These are phyloP conservation scores for Actinomucor elegans DNA, from an alignment of 371 early-diverging fungal genomes.

Conservation along the genomic window DNA sequence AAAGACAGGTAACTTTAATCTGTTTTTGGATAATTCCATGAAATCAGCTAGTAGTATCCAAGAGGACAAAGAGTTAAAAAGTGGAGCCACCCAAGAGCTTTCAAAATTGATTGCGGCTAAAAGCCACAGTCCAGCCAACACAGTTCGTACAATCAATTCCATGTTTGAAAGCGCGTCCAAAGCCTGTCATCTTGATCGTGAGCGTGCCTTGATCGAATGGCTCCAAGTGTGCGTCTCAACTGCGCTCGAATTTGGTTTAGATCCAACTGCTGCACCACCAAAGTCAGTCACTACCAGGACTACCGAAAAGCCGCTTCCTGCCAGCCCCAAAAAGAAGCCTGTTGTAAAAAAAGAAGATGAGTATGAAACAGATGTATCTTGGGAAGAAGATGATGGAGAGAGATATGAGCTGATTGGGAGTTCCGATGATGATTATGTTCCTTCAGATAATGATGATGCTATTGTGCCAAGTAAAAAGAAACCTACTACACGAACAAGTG, in stretches of 20 bases:
- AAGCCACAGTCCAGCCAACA: conserved; percentile 35
- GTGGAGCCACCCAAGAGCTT: conserved; percentile 21
- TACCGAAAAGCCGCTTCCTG: conserved; percentile 9
- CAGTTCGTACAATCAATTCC: conserved; percentile 23
- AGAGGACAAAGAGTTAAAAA: conserved; percentile 15
- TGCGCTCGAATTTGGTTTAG: conserved; percentile 28
- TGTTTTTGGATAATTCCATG: conserved; percentile 29
- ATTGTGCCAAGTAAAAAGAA: conserved; percentile 1
- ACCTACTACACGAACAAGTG: neutral
- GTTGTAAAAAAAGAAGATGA: neutral
- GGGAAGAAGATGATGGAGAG: conserved; percentile 25
- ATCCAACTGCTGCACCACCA: neutral
- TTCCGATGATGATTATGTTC: conserved; percentile 44
- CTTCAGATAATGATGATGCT: conserved; percentile 24
- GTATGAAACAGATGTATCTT: conserved; percentile 3
- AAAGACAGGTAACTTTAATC: conserved; percentile 14
- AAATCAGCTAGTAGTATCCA: conserved; percentile 16
- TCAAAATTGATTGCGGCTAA: conserved; percentile 22
- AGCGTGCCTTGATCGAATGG: conserved; percentile 43
- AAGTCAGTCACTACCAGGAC: neutral
- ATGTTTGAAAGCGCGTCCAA: conserved; percentile 36
- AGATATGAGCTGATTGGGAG: conserved; percentile 20
- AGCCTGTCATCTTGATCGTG: conserved; percentile 23
- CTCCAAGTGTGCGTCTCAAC: conserved; percentile 38
- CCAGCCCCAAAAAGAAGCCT: neutral